These are phyloP conservation scores for Penicillium sp. DNA, from an alignment of 2,329 filamentous ascomycete genomes.

Conservation along the genomic window DNA sequence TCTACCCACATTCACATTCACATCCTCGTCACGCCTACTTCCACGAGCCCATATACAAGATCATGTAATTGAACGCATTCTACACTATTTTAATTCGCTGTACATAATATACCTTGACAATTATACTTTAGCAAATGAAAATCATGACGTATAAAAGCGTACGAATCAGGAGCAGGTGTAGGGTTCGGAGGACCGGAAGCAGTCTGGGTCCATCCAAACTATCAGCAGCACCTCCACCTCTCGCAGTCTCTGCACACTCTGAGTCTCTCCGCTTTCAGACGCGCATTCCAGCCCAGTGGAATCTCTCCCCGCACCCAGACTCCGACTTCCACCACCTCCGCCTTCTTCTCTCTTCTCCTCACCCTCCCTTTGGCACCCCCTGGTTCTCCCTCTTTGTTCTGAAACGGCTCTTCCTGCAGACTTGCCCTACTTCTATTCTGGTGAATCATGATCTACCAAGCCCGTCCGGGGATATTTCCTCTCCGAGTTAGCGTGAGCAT, in stretches of 20 bases:
- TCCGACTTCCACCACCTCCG: too few species aligned
- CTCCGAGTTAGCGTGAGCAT: neutral
- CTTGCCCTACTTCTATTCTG: neutral
- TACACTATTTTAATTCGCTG: neutral
- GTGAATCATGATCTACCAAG: neutral
- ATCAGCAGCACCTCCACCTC: neutral
- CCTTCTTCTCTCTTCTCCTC: neutral
- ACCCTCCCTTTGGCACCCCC: neutral
- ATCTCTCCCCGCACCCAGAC: neutral
- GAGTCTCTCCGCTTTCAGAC: neutral
- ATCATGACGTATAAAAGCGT: neutral
- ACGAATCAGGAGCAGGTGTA: neutral
- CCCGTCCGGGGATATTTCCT: neutral
- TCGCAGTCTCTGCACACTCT: neutral
- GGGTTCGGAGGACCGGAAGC: neutral
- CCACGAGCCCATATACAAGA: slow-evolving; percentile 1
- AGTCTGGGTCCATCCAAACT: neutral
- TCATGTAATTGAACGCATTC: neutral
- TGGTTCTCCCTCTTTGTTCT: neutral
- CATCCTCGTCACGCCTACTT: neutral
- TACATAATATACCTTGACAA: neutral
- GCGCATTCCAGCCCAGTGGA: neutral
- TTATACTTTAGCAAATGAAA: neutral
- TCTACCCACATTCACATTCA: neutral
- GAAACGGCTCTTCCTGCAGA: neutral